Percentiles rank a stretch among this genome's conserved stretches.
Evolutionary conservation across 345 rosid species (phyloP).

Genomic region (Heritiera littoralis): DNA sequence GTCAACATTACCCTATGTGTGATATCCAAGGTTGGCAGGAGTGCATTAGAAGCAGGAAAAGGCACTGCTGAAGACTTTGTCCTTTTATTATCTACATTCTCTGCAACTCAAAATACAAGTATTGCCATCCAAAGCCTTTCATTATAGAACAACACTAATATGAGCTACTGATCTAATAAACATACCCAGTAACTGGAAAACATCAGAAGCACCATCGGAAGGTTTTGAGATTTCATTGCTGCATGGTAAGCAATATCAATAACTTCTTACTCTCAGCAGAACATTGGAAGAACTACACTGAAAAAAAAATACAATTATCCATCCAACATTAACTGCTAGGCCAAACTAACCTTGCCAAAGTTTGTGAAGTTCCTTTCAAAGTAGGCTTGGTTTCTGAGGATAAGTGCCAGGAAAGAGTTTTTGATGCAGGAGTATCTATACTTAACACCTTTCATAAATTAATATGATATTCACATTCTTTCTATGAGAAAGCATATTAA

Average conservation of each 20-base stretch:
- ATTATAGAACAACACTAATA: conserved; percentile 10
- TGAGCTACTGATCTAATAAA: conserved; percentile 7
- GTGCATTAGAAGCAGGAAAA: conserved; percentile 46
- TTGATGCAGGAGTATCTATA: conserved; percentile 77
- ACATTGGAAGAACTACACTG: background rate
- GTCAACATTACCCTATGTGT: conserved; percentile 61
- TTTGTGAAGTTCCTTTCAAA: conserved; percentile 55
- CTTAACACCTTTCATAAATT: conserved; percentile 14
- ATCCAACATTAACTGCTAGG: background rate
- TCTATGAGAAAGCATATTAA: background rate
- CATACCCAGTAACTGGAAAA: conserved; percentile 79
- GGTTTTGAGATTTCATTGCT: conserved; percentile 58
- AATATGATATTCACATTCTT: conserved; percentile 11
- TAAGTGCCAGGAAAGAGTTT: conserved; percentile 97
- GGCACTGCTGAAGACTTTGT: conserved; percentile 45
- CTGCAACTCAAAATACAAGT: conserved; percentile 42
- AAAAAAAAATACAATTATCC: background rate
- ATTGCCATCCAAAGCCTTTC: conserved; percentile 11
- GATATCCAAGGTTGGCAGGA: conserved; percentile 53
- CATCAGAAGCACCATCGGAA: conserved; percentile 46
- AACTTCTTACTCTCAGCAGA: conserved; percentile 15
- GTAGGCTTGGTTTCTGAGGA: conserved; percentile 85
- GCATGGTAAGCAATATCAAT: conserved; percentile 30
- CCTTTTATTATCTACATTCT: conserved; percentile 49
- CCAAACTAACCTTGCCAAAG: conserved; percentile 52